Evolutionary conservation across 2,329 filamentous ascomycete species (phyloP).

Genomic region (Periconia sp.): DNA sequence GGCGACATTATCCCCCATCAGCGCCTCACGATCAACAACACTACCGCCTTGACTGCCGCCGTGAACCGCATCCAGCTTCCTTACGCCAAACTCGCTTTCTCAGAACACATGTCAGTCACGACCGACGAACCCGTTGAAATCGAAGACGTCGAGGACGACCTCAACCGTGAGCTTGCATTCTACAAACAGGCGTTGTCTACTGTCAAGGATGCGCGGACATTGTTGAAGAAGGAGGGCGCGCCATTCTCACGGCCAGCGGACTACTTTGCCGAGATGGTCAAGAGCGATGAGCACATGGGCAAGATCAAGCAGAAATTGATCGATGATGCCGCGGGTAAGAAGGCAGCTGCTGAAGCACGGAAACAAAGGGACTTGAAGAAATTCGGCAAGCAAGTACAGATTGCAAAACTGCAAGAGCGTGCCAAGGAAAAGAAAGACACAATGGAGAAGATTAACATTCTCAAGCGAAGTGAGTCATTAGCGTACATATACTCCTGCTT

Average conservation of each 20-base stretch:
- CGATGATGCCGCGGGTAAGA: constrained; percentile 89
- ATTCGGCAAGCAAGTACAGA: constrained; percentile 97
- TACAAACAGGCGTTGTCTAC: constrained; percentile 86
- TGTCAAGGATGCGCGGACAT: constrained; percentile 69
- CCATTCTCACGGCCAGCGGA: constrained; percentile 87
- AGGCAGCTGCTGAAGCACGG: constrained; percentile 86
- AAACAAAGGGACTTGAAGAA: constrained; percentile 96
- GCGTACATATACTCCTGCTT: neutral
- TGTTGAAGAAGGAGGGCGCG: constrained; percentile 78
- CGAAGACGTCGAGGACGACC: constrained; percentile 83
- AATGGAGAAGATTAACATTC: constrained; percentile 88
- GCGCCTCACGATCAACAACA: constrained; percentile 97
- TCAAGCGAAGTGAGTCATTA: constrained; percentile 84
- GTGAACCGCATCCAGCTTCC: constrained; percentile 78
- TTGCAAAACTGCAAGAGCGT: constrained; percentile 92
- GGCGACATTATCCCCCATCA: constrained; percentile 88
- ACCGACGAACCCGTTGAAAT: constrained; percentile 71
- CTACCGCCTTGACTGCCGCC: constrained; percentile 76
- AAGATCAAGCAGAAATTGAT: constrained; percentile 92
- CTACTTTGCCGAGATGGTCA: constrained; percentile 99
- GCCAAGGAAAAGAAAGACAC: constrained; percentile 90
- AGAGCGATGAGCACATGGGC: constrained; percentile 97
- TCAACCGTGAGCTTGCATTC: constrained; percentile 89
- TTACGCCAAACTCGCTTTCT: constrained; percentile 72
- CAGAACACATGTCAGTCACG: constrained; percentile 76